Evolutionary conservation across 176 grass and related monocot species (phyloP), one percentile per base, ranked within the genome.

Genomic region (Chrysopogon serrulatus): DNA sequence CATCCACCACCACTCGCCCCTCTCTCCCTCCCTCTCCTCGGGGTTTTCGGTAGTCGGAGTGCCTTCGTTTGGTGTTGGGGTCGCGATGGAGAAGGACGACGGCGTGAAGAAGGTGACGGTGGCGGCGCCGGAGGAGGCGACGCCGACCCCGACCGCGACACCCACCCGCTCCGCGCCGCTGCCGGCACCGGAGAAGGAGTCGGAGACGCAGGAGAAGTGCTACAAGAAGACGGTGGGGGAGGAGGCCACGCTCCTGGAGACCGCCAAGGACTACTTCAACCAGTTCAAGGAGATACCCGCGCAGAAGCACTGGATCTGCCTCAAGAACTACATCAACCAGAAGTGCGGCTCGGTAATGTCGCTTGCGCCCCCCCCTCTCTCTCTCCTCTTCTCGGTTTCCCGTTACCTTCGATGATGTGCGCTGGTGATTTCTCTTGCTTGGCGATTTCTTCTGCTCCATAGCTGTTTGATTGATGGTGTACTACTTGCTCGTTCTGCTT

Each of bases 291-390:
- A 34, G 31, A 91, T 35, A 53, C 8, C 77, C 36, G 84, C 89
- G 76, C 81, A 91, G 48, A 82, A 64, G 57, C 92, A 94, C 80
- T 94, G 92, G 92, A 84, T 70, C 74, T 94, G 89, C 84, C n/a
- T 94, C 86, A 94, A 87, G 86, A 85, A 85, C 86, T 91, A 84
- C 87, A 11, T 89, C 65, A 59, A 45, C 31, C 56, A 82, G 26
- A 83, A 84, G 86, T 28, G 54, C 66, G 21, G 33, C 81, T 66
- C 74, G 80, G 81, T 79, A 73, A 54, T 21, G 33, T 11, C 63
- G 14, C 59, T 1, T 5, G 21, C 6, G 0, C 8, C 28, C 15
- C 17, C 21, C 7, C 4, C 5, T n/a, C 16, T 3, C 7, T 2
- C 5, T n/a, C 16, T 3, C 13, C 59, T 14, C 68, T 14, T 2